Evolutionary conservation across 2,329 filamentous ascomycete genomes (phyloP).

Genomic region (Pezicula neosporulosa): DNA sequence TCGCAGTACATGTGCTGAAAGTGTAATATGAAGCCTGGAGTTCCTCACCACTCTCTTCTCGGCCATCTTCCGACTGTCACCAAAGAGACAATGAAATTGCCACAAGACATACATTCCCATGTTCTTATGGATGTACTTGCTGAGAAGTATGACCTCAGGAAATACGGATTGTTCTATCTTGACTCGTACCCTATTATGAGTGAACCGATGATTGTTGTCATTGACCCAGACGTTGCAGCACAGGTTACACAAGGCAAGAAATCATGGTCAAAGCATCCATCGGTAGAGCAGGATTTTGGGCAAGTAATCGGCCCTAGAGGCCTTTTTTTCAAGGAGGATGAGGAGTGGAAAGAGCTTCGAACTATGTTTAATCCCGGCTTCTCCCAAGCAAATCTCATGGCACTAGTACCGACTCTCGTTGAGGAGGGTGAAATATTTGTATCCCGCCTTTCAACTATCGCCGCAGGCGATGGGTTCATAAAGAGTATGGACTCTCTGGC

Average conservation of each 20-base stretch:
- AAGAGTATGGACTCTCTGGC: slow-evolving; percentile 2
- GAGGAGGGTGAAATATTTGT: slow-evolving; percentile 3
- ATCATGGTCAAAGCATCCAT: slow-evolving; percentile 4
- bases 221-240: slow-evolving; percentile 4
- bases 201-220: slow-evolving; percentile 5
- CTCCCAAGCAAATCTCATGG: slow-evolving; percentile 4
- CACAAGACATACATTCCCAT: neutral
- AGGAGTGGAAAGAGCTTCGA: slow-evolving; percentile 8
- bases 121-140: neutral
- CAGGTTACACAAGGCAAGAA: slow-evolving; percentile 5
- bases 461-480: slow-evolving; percentile 2
- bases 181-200: slow-evolving; percentile 10
- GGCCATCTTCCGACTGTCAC: neutral
- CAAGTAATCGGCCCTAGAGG: neutral
- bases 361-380: slow-evolving; percentile 5
- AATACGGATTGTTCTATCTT: slow-evolving; percentile 10
- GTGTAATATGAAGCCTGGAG: neutral
- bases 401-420: slow-evolving; percentile 6
- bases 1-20: neutral
- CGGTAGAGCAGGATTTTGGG: neutral
- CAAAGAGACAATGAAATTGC: slow-evolving; percentile 2
- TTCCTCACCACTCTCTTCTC: slow-evolving; percentile 1
- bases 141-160: neutral
- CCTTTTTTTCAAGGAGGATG: slow-evolving; percentile 3
- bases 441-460: neutral